Evolutionary conservation across 805 yeast species (phyloP).

Genomic region (Teunomyces tritomae): DNA sequence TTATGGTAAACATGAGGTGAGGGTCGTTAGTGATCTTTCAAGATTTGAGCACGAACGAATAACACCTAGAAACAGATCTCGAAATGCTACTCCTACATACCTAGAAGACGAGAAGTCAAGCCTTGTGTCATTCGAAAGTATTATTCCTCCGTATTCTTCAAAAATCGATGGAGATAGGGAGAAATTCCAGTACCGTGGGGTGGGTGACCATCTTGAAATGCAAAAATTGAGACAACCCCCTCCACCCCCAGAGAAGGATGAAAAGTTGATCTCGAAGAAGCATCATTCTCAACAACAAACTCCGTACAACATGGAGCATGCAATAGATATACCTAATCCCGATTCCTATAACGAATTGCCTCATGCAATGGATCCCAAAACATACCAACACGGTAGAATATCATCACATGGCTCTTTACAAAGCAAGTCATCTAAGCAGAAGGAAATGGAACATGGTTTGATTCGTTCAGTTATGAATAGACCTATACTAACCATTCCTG

Average conservation of each 20-base stretch:
- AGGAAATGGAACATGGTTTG: slow-evolving; percentile 25
- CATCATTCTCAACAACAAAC: slow-evolving; percentile 7
- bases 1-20: slow-evolving; percentile 12
- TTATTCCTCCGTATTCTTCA: slow-evolving; percentile 4
- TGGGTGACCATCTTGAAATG: not conserved
- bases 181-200: not conserved
- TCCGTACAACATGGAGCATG: slow-evolving; percentile 6
- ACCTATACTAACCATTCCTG: slow-evolving; percentile 24
- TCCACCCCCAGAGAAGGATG: slow-evolving; percentile 11
- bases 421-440: slow-evolving; percentile 21
- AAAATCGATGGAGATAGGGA: not conserved
- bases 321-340: slow-evolving; percentile 7
- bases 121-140: slow-evolving; percentile 8
- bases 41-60: slow-evolving; percentile 29
- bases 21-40: slow-evolving; percentile 31
- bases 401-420: slow-evolving; percentile 9
- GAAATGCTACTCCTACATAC: slow-evolving; percentile 30
- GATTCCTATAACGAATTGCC: slow-evolving; percentile 20
- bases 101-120: slow-evolving; percentile 10
- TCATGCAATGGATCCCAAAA: slow-evolving; percentile 19
- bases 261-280: slow-evolving; percentile 3
- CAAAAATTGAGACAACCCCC: slow-evolving; percentile 7
- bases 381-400: slow-evolving; percentile 8
- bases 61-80: slow-evolving; percentile 25
- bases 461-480: slow-evolving; percentile 33